phyloP scores from a whole-genome alignment of 176 grass and related monocot species.

The Canna indica region DNA sequence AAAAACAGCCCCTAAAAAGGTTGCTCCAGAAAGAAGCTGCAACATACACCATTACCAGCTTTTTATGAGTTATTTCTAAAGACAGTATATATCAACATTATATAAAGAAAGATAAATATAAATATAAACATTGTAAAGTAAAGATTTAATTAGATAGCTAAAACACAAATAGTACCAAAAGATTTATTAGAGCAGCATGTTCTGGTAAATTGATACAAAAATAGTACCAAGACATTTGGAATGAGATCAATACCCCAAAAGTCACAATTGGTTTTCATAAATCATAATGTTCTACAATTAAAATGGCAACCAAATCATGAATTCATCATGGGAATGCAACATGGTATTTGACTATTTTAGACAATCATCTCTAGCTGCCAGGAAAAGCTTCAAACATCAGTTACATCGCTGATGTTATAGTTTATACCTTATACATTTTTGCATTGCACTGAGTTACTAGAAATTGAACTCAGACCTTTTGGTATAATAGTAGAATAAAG shows the following conservation, averaged over 20 bases:
- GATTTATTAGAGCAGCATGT: too few species aligned
- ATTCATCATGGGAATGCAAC: not conserved
- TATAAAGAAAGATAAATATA: not conserved
- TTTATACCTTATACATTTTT: too few species aligned
- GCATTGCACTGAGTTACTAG: too few species aligned
- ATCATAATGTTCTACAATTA: not conserved
- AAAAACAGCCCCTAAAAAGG: conserved; percentile 88
- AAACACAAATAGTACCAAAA: not conserved
- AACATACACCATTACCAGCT: not conserved
- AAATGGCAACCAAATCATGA: not conserved
- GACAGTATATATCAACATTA: conserved; percentile 5
- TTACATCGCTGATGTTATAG: not conserved
- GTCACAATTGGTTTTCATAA: too few species aligned
- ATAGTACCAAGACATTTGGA: not conserved
- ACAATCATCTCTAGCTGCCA: not conserved
- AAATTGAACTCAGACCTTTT: too few species aligned
- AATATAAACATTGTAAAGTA: too few species aligned
- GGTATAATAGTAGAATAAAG: too few species aligned
- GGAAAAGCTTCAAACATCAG: not conserved
- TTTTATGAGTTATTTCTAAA: conserved; percentile 5
- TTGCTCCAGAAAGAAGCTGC: conserved; percentile 85
- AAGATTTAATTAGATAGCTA: too few species aligned
- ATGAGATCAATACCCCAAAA: not conserved
- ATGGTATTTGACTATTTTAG: not conserved
- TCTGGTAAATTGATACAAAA: too few species aligned